Percentiles rank a stretch among this genome's conserved stretches.
phyloP scores from a whole-genome alignment of 768 basidiomycete genomes.

The Pleurotus pulmonarius region DNA sequence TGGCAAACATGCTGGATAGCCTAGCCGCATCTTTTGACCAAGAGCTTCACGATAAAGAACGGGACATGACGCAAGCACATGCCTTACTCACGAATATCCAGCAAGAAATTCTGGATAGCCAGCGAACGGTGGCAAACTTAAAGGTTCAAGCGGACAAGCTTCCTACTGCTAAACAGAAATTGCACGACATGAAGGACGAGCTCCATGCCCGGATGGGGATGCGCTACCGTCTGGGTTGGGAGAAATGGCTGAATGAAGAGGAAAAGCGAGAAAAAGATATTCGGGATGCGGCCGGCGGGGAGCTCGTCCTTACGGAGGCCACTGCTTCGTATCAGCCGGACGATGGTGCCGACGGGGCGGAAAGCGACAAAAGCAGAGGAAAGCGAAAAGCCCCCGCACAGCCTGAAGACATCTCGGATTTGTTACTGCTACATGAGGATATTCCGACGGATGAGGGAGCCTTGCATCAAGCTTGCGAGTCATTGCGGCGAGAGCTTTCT shows the following conservation, averaged over 20 bases:
- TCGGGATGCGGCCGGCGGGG: conserved; percentile 58
- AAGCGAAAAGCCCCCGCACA: conserved; percentile 49
- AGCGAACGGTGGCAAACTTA: conserved; percentile 69
- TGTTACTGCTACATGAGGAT: conserved; percentile 53
- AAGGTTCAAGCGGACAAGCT: conserved; percentile 66
- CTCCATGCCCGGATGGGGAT: conserved; percentile 75
- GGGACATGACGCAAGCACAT: conserved; percentile 87
- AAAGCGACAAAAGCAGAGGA: conserved; percentile 46
- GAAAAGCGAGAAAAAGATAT: conserved; percentile 70
- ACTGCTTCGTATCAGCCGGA: conserved; percentile 45
- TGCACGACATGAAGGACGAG: conserved; percentile 62
- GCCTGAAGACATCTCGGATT: conserved; percentile 61
- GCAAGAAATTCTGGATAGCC: conserved; percentile 84
- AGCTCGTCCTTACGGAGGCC: conserved; percentile 41
- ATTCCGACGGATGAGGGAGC: conserved; percentile 56
- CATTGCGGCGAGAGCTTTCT: conserved; percentile 59
- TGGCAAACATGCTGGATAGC: conserved; percentile 81
- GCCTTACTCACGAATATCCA: conserved; percentile 84
- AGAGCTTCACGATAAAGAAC: conserved; percentile 88
- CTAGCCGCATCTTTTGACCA: conserved; percentile 89
- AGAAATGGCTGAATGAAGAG: conserved; percentile 89
- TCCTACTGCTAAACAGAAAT: conserved; percentile 49
- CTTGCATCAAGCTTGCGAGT: conserved; percentile 52
- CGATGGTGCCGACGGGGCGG: conserved; percentile 25
- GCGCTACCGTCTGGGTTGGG: conserved; percentile 84